phyloP scores from a whole-genome alignment of 129 eudicot genomes.

The Chrysanthemum seticuspe region DNA sequence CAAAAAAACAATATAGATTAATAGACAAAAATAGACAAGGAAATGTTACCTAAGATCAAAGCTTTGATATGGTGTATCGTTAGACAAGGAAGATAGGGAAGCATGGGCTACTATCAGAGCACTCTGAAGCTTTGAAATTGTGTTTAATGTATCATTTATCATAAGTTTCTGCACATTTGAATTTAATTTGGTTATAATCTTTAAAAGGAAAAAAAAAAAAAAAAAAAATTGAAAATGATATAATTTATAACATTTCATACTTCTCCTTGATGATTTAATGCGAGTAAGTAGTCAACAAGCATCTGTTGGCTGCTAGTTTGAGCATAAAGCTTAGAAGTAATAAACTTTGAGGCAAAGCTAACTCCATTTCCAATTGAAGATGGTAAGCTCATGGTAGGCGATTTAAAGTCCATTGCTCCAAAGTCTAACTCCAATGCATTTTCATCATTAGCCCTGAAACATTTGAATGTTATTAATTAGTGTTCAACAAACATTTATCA shows the following conservation, averaged over 20 bases:
- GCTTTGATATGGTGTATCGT: slow-evolving; percentile 64
- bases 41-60: slow-evolving; percentile 67
- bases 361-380: slow-evolving; percentile 89
- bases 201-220: too few relatives aligned
- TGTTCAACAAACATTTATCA: not conserved
- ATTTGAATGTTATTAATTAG: slow-evolving; percentile 12
- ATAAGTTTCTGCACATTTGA: slow-evolving; percentile 69
- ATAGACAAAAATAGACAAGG: not conserved
- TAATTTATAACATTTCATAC: slow-evolving; percentile 35
- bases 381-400: slow-evolving; percentile 74
- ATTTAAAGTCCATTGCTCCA: slow-evolving; percentile 78
- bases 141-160: slow-evolving; percentile 89
- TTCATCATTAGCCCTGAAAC: slow-evolving; percentile 88
- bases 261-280: slow-evolving; percentile 75
- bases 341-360: slow-evolving; percentile 66
- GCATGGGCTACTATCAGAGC: slow-evolving; percentile 81
- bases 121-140: slow-evolving; percentile 71
- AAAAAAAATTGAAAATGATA: too few relatives aligned
- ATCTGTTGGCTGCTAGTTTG: slow-evolving; percentile 50
- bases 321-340: slow-evolving; percentile 63
- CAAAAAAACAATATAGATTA: not conserved
- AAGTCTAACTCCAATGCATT: slow-evolving; percentile 88
- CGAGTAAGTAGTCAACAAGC: slow-evolving; percentile 81
- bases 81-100: slow-evolving; percentile 62
- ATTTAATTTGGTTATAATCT: slow-evolving; percentile 18